Percentiles rank a stretch among this genome's conserved stretches.
Evolutionary conservation across 2,329 filamentous ascomycete genomes (phyloP).

Genomic region (Colletotrichum tofieldiae): DNA sequence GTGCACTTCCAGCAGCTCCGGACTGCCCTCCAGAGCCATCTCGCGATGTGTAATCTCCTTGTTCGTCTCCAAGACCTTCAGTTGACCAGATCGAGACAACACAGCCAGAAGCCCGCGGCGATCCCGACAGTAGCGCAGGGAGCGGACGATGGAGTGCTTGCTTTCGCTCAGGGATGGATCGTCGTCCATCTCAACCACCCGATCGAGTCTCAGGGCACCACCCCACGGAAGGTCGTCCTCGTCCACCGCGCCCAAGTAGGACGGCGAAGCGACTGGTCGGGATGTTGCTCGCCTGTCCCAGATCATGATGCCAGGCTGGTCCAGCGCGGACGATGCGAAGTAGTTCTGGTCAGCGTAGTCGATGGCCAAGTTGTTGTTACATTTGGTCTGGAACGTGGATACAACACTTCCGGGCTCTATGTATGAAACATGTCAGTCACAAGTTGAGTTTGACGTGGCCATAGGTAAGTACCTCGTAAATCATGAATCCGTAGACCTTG

Average conservation of each 20-base stretch:
- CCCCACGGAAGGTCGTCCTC: conserved; percentile 76
- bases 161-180: conserved; percentile 66
- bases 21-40: conserved; percentile 61
- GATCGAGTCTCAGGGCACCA: conserved; percentile 71
- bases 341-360: conserved; percentile 87
- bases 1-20: conserved; percentile 72
- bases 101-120: conserved; percentile 74
- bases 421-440: conserved; percentile 49
- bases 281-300: conserved; percentile 82
- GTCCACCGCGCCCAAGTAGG: conserved; percentile 72
- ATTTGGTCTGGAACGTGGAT: conserved; percentile 74
- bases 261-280: conserved; percentile 66
- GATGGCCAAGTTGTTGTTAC: conserved; percentile 81
- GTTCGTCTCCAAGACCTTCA: conserved; percentile 73
- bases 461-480: conserved; percentile 71
- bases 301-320: conserved; percentile 81
- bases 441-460: background rate
- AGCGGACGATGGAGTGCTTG: conserved; percentile 74
- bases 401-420: conserved; percentile 67
- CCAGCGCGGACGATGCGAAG: conserved; percentile 84
- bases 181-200: conserved; percentile 69
- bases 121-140: conserved; percentile 75
- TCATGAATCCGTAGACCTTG: conserved; percentile 85
- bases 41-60: conserved; percentile 66
- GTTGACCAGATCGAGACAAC: conserved; percentile 74